Percentiles rank a stretch among this genome's conserved stretches.
These are phyloP conservation scores for Lactarius akahatsu DNA, from an alignment of 768 basidiomycete genomes.

Conservation along the genomic window DNA sequence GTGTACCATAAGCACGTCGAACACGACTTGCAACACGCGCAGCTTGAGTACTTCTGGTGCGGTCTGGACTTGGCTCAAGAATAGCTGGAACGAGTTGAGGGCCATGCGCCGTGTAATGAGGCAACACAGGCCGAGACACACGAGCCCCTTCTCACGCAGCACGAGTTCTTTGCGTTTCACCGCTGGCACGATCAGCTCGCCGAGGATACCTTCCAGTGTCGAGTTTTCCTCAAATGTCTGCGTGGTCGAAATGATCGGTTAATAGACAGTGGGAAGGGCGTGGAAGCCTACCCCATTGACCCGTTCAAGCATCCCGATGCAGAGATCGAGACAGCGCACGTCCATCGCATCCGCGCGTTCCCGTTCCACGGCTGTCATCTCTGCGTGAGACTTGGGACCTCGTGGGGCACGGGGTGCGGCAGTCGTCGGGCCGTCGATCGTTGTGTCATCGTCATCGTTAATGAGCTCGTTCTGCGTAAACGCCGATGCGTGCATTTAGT, in stretches of 20 bases:
- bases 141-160: constrained; percentile 76
- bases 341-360: constrained; percentile 62
- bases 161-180: constrained; percentile 84
- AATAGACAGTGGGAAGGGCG: constrained; percentile 17
- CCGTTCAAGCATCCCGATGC: constrained; percentile 81
- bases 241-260: constrained; percentile 4
- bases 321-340: constrained; percentile 69
- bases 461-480: constrained; percentile 31
- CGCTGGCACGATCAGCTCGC: constrained; percentile 88
- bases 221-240: constrained; percentile 67
- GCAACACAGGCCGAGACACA: constrained; percentile 80
- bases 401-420: constrained; percentile 28
- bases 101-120: constrained; percentile 81
- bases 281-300: constrained; percentile 67
- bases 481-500: neutral
- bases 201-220: constrained; percentile 60
- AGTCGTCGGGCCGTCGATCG: constrained; percentile 35
- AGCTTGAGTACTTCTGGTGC: constrained; percentile 65
- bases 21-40: constrained; percentile 73
- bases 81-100: constrained; percentile 69
- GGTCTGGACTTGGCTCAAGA: constrained; percentile 68
- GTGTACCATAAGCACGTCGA: constrained; percentile 87
- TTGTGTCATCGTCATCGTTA: constrained; percentile 39
- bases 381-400: constrained; percentile 38
- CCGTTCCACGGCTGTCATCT: constrained; percentile 61